Percentiles rank a stretch among this genome's conserved stretches.
phyloP scores from a whole-genome alignment of 176 grass and related monocot species.

The Luzula sylvatica region DNA sequence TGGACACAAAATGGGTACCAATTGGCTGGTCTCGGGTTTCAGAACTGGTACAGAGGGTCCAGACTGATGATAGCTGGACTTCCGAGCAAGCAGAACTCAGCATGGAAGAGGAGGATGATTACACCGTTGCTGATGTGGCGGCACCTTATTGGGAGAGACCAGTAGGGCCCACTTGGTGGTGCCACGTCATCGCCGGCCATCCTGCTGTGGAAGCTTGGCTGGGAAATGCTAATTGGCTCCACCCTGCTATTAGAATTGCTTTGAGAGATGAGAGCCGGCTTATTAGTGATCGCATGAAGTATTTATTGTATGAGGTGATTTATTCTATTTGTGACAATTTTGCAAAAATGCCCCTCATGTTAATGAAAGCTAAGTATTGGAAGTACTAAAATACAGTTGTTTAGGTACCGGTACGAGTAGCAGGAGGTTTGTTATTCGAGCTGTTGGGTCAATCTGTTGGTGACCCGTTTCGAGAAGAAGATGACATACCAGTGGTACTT shows the following conservation, averaged over 20 bases:
- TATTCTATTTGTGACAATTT: slow-evolving; percentile 18
- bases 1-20: slow-evolving; percentile 53
- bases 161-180: slow-evolving; percentile 89
- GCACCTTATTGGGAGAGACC: slow-evolving; percentile 87
- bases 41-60: slow-evolving; percentile 68
- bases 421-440: slow-evolving; percentile 86
- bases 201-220: slow-evolving; percentile 50
- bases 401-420: slow-evolving; percentile 94
- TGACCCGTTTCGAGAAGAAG: slow-evolving; percentile 67
- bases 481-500: slow-evolving; percentile 91
- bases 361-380: too few relatives aligned
- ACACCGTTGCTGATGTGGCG: slow-evolving; percentile 79
- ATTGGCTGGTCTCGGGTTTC: slow-evolving; percentile 78
- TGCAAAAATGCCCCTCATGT: too few relatives aligned
- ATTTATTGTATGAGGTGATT: slow-evolving; percentile 88
- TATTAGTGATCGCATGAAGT: slow-evolving; percentile 93
- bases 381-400: slow-evolving; percentile 23
- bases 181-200: slow-evolving; percentile 70
- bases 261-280: slow-evolving; percentile 75
- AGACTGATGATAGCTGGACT: slow-evolving; percentile 67
- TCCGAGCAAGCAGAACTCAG: slow-evolving; percentile 38
- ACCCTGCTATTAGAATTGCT: slow-evolving; percentile 85
- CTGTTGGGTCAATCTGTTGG: slow-evolving; percentile 92
- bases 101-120: slow-evolving; percentile 70
- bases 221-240: slow-evolving; percentile 78